phyloP scores from a whole-genome alignment of 2,329 filamentous ascomycete species.

The Emergomyces africanus region DNA sequence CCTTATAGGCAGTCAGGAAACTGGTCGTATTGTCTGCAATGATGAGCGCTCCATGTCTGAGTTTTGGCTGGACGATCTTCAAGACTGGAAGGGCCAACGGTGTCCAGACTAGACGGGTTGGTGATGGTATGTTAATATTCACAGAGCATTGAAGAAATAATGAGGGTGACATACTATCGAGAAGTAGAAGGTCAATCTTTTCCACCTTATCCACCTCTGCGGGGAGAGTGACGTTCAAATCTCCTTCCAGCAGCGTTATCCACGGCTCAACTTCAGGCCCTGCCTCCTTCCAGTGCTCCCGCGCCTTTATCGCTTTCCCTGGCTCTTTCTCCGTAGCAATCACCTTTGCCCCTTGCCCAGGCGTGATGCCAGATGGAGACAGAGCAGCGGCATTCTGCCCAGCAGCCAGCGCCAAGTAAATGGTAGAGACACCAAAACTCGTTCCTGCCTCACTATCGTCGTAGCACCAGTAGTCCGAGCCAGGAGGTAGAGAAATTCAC shows the following conservation, averaged over 20 bases:
- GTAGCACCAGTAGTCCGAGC: constrained; percentile 36
- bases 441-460: constrained; percentile 49
- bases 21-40: constrained; percentile 38
- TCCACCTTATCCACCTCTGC: constrained; percentile 27
- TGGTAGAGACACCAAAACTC: constrained; percentile 49
- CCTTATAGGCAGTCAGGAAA: constrained; percentile 30
- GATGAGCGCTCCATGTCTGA: constrained; percentile 37
- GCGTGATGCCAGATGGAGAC: constrained; percentile 3
- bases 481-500: constrained; percentile 43
- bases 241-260: constrained; percentile 47
- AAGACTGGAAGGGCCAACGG: constrained; percentile 42
- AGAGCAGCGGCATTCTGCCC: constrained; percentile 31
- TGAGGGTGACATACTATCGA: constrained; percentile 43
- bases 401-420: constrained; percentile 48
- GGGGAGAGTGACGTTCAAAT: constrained; percentile 45
- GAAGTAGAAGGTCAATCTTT: constrained; percentile 42
- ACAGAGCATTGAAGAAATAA: neutral
- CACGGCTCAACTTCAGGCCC: constrained; percentile 36
- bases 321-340: constrained; percentile 50
- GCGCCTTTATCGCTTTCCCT: constrained; percentile 39
- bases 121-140: neutral
- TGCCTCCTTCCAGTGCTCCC: constrained; percentile 41
- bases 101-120: constrained; percentile 40
- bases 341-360: constrained; percentile 31
- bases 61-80: constrained; percentile 32